Conservation (phyloP, 495 filamentous ascomycete genomes). For the Cercophora scortea region DNA sequence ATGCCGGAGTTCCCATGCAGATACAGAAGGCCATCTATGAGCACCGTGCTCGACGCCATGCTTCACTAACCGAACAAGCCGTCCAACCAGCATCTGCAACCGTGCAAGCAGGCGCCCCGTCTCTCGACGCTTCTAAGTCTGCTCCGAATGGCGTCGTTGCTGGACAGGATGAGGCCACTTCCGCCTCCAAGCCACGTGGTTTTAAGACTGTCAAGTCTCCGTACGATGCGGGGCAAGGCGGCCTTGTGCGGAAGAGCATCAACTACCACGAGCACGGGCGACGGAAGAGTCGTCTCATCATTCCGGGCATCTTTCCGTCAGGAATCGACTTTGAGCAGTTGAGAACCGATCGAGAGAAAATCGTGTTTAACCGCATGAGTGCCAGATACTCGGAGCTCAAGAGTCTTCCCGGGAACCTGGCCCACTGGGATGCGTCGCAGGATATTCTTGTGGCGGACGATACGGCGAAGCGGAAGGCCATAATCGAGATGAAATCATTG, state of each 20-base stretch:
- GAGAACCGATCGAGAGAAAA: constrained; percentile 75
- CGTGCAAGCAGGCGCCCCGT: constrained; percentile 41
- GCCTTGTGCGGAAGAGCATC: constrained; percentile 49
- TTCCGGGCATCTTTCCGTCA: constrained; percentile 79
- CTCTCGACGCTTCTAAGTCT: constrained; percentile 43
- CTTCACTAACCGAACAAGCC: constrained; percentile 49
- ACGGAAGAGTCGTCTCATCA: constrained; percentile 62
- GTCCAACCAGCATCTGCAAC: constrained; percentile 28
- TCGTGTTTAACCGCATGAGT: constrained; percentile 81
- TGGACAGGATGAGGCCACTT: constrained; percentile 20
- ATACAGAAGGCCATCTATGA: constrained; percentile 71
- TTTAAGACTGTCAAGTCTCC: constrained; percentile 60
- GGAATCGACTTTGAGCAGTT: constrained; percentile 81
- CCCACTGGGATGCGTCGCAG: constrained; percentile 71
- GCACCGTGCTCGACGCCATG: constrained; percentile 56
- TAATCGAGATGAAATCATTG: constrained; percentile 89
- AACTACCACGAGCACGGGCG: constrained; percentile 70
- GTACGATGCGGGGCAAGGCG: constrained; percentile 40
- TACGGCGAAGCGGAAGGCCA: constrained; percentile 74
- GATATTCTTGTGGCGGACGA: constrained; percentile 68
- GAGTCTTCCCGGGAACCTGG: constrained; percentile 70
- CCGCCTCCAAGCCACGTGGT: constrained; percentile 23
- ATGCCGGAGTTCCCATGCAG: constrained; percentile 62
- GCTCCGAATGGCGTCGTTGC: constrained; percentile 16
- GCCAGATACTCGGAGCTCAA: constrained; percentile 77